Evolutionary conservation across 768 basidiomycete species (phyloP), one percentile per base, ranked within the genome.

Genomic region (Suillus discolor): DNA sequence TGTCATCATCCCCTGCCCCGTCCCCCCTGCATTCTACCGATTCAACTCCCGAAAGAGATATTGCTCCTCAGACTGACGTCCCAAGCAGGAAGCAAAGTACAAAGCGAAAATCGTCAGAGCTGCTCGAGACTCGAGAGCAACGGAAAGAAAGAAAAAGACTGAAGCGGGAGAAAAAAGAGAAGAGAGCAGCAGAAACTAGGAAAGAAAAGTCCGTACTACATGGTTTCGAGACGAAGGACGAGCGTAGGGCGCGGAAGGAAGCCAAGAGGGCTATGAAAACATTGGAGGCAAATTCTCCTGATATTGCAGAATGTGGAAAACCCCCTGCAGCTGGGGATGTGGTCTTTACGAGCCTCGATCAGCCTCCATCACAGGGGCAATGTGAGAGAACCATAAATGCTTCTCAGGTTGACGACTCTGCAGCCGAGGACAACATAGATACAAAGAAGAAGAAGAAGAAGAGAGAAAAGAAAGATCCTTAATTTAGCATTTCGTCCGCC

Each of bases 101-200:
- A 57, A 74, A 68, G 25, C 66, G 66, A 42, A 71, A 63, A 38
- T 47, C 18, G 25, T 60, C 64, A 20, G 67, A 61, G 8, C 53
- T 23, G 18, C 16, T 20, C 3, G 70, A 71, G 61, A 71, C 70
- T 1, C 66, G 41, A 41, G 74, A 70, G 45, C 66, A 68, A 57
- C 70, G 66, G 42, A 70, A 67, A 62, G 68, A 73, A 53, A 71
- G 68, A 25, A 77, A 74, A 51, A 65, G 68, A 47, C 11, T 71
- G 42, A 77, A 69, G 57, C 69, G 54, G 34, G 75, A 77, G 41
- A 69, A 65, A 61, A 70, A 38, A 49, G 66, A 67, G 16, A 68
- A 67, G 20, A 72, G 34, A 20, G 61, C 59, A 16, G 57, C 45
- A 38, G 71, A 67, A 23, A 25, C 60, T 36, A 45, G 51, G 8